A percentile compares a stretch with the other conserved stretches of the same genome.
Evolutionary conservation across 75 land plant genomes (phyloP).

Genomic region (Selaginella tamariscina): DNA sequence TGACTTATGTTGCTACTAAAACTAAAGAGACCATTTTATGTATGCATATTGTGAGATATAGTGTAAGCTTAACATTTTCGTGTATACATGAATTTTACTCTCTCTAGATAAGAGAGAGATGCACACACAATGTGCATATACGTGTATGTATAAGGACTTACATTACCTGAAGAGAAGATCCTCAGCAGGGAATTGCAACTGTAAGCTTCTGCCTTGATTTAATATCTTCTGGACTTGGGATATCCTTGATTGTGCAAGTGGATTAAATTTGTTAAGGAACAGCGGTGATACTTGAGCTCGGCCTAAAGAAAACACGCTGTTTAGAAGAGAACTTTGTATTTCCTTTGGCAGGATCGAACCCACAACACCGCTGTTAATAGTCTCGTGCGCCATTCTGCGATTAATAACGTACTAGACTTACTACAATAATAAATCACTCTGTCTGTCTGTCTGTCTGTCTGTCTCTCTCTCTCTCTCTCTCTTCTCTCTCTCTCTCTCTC

Average conservation of each 20-base stretch:
- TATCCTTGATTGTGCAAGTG: conserved; percentile 54
- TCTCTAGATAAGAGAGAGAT: no score
- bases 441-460: conserved; percentile 16
- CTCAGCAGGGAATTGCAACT: conserved; percentile 94
- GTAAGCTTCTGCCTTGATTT: conserved; percentile 82
- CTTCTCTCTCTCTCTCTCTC: no score
- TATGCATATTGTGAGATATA: conserved; percentile 11
- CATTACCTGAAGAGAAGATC: conserved; percentile 96
- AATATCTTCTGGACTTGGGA: conserved; percentile 46
- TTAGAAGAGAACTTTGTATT: conserved; percentile 54
- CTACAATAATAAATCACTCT: background rate
- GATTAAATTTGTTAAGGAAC: conserved; percentile 62
- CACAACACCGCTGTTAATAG: conserved; percentile 43
- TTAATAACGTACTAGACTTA: conserved; percentile 5
- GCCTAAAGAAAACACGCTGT: conserved; percentile 68
- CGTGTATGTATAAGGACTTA: background rate
- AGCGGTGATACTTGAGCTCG: conserved; percentile 60
- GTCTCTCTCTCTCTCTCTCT: conserved; percentile 14
- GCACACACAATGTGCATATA: background rate
- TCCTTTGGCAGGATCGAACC: conserved; percentile 54
- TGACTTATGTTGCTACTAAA: background rate
- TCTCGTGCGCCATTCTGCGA: conserved; percentile 54
- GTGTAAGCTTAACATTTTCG: background rate
- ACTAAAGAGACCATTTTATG: background rate
- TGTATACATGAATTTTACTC: background rate